phyloP scores from a whole-genome alignment of 2,329 filamentous ascomycete genomes.

The Colletotrichum theobromicola region DNA sequence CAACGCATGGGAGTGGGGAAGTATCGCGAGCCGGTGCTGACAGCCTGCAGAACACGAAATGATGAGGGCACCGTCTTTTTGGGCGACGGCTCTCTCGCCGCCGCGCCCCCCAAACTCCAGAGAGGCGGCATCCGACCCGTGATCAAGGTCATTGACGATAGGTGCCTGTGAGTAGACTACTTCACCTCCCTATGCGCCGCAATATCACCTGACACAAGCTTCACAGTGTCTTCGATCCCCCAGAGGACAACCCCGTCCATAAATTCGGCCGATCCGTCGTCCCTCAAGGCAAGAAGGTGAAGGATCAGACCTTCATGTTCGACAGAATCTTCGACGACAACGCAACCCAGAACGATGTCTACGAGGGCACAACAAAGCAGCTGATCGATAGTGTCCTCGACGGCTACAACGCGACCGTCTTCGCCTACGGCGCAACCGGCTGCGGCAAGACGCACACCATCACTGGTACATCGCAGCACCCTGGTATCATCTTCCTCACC shows the following conservation, averaged over 20 bases:
- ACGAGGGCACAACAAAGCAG: conserved; percentile 87
- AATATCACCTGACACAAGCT: conserved; percentile 21
- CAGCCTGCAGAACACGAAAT: conserved; percentile 41
- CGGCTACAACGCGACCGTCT: conserved; percentile 98
- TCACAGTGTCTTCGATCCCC: conserved; percentile 90
- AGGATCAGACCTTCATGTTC: conserved; percentile 97
- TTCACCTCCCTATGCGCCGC: neutral
- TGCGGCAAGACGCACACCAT: conserved; percentile 99
- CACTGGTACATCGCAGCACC: conserved; percentile 87
- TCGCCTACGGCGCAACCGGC: conserved; percentile 96
- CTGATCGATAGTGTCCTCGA: conserved; percentile 96
- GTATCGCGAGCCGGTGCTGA: neutral
- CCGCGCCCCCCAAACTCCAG: conserved; percentile 81
- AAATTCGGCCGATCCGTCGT: conserved; percentile 84
- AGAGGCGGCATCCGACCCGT: conserved; percentile 88
- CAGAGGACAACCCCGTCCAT: conserved; percentile 91
- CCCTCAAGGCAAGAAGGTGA: conserved; percentile 86
- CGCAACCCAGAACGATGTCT: conserved; percentile 88
- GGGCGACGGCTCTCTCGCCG: conserved; percentile 96
- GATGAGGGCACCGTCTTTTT: conserved; percentile 92
- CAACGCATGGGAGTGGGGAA: neutral
- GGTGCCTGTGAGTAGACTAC: conserved; percentile 78
- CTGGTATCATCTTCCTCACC: conserved; percentile 97
- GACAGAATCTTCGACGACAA: conserved; percentile 98
- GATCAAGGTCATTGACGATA: conserved; percentile 95